Percentiles rank a stretch among this genome's conserved stretches.
phyloP scores from a whole-genome alignment of 1,139 yeast species.

The Suhomyces chickasaworum region DNA sequence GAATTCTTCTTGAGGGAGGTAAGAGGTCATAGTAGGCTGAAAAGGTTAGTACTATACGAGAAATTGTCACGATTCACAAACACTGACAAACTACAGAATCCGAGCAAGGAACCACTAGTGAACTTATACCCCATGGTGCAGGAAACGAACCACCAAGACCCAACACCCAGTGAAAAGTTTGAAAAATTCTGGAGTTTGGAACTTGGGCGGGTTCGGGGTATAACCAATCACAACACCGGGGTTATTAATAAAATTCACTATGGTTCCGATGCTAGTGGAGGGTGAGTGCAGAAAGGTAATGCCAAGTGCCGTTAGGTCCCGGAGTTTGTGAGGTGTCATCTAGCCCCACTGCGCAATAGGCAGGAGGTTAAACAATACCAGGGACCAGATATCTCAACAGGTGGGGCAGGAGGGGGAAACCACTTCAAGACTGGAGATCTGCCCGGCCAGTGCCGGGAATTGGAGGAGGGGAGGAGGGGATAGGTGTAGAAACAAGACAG shows the following conservation, averaged over 20 bases:
- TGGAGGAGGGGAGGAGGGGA: not conserved
- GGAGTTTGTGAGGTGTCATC: constrained; percentile 1
- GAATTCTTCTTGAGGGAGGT: constrained; percentile 45
- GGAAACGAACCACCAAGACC: not conserved
- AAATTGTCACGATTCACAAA: not conserved
- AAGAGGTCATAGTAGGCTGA: constrained; percentile 26
- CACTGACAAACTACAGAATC: not conserved
- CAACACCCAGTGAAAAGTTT: not conserved
- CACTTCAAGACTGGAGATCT: not conserved
- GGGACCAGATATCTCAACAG: no score
- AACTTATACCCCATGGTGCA: not conserved
- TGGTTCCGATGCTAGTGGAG: not conserved
- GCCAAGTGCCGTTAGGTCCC: not conserved
- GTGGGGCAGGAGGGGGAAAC: not conserved
- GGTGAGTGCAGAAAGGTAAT: not conserved
- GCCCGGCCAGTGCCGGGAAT: not conserved
- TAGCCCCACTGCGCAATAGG: not conserved
- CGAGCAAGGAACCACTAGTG: not conserved
- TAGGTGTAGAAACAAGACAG: not conserved
- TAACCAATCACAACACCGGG: constrained; percentile 11
- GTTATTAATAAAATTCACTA: constrained; percentile 9
- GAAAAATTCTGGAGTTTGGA: not conserved
- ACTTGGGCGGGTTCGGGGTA: constrained; percentile 2
- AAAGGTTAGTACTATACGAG: constrained; percentile 5
- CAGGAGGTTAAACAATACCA: not conserved